These are phyloP conservation scores for Leccinum arenicola DNA, from an alignment of 768 basidiomycete genomes.

Conservation along the genomic window DNA sequence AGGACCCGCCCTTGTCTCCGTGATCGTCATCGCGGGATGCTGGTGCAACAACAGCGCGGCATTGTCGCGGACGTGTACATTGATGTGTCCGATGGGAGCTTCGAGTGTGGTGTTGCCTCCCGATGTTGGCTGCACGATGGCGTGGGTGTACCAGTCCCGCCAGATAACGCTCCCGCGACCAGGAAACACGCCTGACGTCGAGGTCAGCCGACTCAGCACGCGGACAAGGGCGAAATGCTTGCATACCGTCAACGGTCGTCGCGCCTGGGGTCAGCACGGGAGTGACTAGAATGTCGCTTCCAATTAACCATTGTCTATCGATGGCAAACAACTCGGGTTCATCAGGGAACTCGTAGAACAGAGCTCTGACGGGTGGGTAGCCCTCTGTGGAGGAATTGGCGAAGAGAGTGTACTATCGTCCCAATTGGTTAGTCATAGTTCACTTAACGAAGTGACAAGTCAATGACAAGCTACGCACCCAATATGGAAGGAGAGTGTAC, in stretches of 20 bases:
- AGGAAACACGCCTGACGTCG: conserved; percentile 53
- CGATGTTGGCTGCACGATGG: conserved; percentile 41
- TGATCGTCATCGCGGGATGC: conserved; percentile 58
- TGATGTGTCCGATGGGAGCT: conserved; percentile 70
- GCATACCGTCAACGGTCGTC: conserved; percentile 58
- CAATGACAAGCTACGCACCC: conserved; percentile 43
- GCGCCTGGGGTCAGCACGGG: conserved; percentile 70
- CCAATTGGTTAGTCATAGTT: conserved; percentile 25
- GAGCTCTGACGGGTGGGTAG: conserved; percentile 66
- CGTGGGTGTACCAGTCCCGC: conserved; percentile 72
- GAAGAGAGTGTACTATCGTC: conserved; percentile 61
- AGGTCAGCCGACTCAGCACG: neutral
- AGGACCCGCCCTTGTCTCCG: conserved; percentile 57
- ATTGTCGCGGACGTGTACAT: conserved; percentile 67
- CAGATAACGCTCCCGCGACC: conserved; percentile 54
- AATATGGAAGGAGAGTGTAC: conserved; percentile 72
- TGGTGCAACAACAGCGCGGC: conserved; percentile 60
- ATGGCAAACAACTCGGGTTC: conserved; percentile 61
- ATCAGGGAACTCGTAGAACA: conserved; percentile 76
- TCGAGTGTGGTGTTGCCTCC: conserved; percentile 46
- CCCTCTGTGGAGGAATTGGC: conserved; percentile 59
- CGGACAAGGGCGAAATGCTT: conserved; percentile 9
- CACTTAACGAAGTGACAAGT: neutral
- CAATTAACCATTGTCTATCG: conserved; percentile 70
- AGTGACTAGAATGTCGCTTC: conserved; percentile 67